Conservation (phyloP, 768 basidiomycete species). For the Hortiboletus campestris region DNA sequence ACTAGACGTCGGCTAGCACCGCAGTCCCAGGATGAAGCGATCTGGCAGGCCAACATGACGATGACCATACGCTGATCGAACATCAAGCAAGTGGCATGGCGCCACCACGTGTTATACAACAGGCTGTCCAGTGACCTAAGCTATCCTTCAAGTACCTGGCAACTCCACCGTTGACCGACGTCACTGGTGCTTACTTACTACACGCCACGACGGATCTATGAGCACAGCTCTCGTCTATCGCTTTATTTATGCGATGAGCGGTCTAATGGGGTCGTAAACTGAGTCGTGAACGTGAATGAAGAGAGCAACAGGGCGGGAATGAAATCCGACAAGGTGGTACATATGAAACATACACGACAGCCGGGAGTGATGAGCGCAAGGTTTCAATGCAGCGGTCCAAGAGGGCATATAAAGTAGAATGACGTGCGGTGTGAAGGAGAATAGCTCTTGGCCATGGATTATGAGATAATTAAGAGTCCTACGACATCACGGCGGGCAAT, state of each 20-base stretch:
- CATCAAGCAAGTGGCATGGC: background rate
- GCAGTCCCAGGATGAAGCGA: background rate
- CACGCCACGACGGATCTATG: background rate
- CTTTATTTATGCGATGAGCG: background rate
- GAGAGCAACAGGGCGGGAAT: constrained; percentile 17
- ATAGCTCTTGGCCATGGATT: constrained; percentile 4
- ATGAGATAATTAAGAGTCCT: constrained; percentile 19
- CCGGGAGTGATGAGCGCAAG: background rate
- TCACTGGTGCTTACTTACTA: too few species aligned
- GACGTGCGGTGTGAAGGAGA: background rate
- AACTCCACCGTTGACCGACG: background rate
- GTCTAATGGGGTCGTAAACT: background rate
- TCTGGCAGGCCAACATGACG: background rate
- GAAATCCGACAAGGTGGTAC: constrained; percentile 8
- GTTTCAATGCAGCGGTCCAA: constrained; percentile 12
- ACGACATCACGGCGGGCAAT: background rate
- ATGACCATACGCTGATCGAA: background rate
- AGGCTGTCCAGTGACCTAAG: background rate
- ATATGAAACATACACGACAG: background rate
- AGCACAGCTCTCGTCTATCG: background rate
- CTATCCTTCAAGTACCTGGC: background rate
- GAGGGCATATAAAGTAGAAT: constrained; percentile 1
- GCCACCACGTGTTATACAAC: background rate
- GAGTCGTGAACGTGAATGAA: background rate
- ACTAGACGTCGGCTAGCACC: background rate